phyloP scores from a whole-genome alignment of 75 land plant species.

The Picea sitchensis region DNA sequence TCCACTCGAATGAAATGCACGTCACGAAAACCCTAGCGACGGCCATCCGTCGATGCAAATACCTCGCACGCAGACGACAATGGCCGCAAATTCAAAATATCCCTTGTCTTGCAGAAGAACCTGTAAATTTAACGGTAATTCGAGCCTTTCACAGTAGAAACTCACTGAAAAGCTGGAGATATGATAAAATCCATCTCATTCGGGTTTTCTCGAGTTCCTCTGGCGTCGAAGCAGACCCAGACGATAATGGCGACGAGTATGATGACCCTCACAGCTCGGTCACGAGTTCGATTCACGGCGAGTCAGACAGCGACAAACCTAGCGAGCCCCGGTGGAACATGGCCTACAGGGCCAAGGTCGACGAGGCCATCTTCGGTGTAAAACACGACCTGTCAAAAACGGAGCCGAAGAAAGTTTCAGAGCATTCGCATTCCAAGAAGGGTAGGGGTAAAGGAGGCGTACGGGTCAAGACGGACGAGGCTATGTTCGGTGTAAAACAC shows the following conservation, averaged over 20 bases:
- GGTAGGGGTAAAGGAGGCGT: neutral
- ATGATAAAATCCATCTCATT: neutral
- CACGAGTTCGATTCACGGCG: slow-evolving; percentile 3
- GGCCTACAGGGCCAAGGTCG: slow-evolving; percentile 34
- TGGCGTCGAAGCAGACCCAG: neutral
- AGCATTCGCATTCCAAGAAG: neutral
- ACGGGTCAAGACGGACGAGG: slow-evolving; percentile 18
- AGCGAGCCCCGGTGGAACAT: slow-evolving; percentile 27
- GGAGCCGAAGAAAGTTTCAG: neutral
- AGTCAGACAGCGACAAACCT: neutral
- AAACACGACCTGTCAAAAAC: neutral
- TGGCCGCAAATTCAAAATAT: neutral
- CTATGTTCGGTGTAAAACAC: slow-evolving; percentile 23
- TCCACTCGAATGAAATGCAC: slow-evolving; percentile 3
- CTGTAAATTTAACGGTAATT: neutral
- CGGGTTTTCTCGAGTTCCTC: neutral
- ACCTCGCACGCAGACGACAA: neutral
- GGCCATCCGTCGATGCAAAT: neutral
- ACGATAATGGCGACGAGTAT: neutral
- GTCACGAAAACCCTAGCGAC: neutral
- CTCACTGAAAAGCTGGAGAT: neutral
- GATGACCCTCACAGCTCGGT: neutral
- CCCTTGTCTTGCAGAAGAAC: neutral
- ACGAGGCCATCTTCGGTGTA: slow-evolving; percentile 29
- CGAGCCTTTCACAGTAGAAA: neutral